phyloP scores from a whole-genome alignment of 805 yeast genomes.

The Teunomyces barrocoloradensis region DNA sequence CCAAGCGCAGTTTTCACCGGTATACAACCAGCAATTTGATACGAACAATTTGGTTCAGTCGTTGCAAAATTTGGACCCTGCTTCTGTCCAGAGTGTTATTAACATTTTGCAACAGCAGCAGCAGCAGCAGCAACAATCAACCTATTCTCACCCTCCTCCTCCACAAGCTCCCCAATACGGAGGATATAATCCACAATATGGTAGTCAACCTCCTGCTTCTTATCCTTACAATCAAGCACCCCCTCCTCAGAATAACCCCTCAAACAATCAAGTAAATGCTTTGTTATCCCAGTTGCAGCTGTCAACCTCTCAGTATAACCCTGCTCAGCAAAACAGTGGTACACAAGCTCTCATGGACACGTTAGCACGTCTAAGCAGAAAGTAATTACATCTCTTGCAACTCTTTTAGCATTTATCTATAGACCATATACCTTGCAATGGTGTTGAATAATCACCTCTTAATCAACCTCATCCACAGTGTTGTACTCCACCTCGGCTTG shows the following conservation, averaged over 20 bases:
- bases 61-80: conserved; percentile 27
- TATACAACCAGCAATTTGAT: conserved; percentile 1
- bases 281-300: conserved; percentile 27
- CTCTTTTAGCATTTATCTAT: neutral
- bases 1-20: neutral
- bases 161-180: neutral
- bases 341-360: conserved; percentile 35
- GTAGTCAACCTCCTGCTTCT: conserved; percentile 7
- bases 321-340: conserved; percentile 12
- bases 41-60: conserved; percentile 15
- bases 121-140: conserved; percentile 16
- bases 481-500: conserved; percentile 10
- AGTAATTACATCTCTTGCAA: conserved; percentile 11
- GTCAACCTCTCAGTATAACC: conserved; percentile 11
- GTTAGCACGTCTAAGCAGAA: conserved; percentile 33
- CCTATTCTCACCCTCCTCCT: neutral
- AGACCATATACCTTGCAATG: conserved; percentile 3
- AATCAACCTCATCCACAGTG: conserved; percentile 15
- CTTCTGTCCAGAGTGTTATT: conserved; percentile 32
- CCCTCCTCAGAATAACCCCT: conserved; percentile 11
- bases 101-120: conserved; percentile 25
- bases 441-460: neutral
- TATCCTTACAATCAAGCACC: conserved; percentile 8
- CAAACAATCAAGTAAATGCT: conserved; percentile 25
- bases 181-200: conserved; percentile 1